Percentiles rank a stretch among this genome's conserved stretches.
Conservation (phyloP, 164 flowering plant species). For the Akebia trifoliata region DNA sequence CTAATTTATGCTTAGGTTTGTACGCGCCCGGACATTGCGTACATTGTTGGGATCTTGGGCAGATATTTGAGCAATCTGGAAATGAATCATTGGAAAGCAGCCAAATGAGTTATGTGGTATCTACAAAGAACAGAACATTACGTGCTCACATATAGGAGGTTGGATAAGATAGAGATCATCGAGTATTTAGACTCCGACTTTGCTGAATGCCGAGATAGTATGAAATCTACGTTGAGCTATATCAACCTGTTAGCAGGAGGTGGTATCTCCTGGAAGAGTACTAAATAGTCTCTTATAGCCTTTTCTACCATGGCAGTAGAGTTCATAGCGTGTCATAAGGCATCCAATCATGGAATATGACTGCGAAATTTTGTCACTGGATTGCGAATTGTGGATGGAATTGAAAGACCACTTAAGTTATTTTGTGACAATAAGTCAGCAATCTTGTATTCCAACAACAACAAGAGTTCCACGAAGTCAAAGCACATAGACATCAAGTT, state of each 20-base stretch:
- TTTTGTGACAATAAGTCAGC: too few species aligned
- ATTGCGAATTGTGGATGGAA: too few species aligned
- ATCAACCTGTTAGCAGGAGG: background rate
- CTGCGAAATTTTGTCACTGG: too few species aligned
- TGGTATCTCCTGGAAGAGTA: background rate
- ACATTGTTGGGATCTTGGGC: background rate
- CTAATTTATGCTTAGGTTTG: background rate
- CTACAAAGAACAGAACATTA: background rate
- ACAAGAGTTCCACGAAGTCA: too few species aligned
- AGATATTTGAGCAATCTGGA: background rate
- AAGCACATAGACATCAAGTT: too few species aligned
- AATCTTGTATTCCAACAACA: too few species aligned
- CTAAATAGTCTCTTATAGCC: background rate
- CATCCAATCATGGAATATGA: too few species aligned
- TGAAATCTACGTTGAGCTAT: background rate
- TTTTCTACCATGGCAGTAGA: background rate
- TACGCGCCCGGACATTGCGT: background rate
- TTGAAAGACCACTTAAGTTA: too few species aligned
- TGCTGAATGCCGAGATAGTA: background rate
- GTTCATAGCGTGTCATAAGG: too few species aligned
- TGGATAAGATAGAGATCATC: background rate
- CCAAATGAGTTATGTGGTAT: too few species aligned
- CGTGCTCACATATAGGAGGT: background rate
- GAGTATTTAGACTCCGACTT: background rate
- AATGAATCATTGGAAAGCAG: too few species aligned